phyloP scores from a whole-genome alignment of 108 stramenopile species.

The Licmophora abbreviata region DNA sequence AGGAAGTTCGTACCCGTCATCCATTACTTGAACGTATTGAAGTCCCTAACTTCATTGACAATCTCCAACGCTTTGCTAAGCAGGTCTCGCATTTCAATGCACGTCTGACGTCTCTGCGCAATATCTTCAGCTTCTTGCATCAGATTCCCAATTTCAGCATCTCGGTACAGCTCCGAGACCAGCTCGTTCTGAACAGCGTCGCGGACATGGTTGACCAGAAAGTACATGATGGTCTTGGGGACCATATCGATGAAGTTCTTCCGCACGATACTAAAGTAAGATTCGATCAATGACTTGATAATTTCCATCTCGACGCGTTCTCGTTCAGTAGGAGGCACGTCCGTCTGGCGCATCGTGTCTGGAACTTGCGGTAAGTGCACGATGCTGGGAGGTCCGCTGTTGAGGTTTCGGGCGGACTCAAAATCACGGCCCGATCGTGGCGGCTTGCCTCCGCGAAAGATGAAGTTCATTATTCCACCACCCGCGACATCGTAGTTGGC shows the following conservation, averaged over 20 bases:
- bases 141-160: constrained; percentile 67
- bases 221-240: constrained; percentile 99
- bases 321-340: constrained; percentile 81
- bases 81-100: constrained; percentile 88
- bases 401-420: constrained; percentile 4
- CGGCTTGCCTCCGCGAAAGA: constrained; percentile 67
- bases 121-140: constrained; percentile 90
- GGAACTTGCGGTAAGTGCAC: constrained; percentile 92
- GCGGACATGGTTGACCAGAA: constrained; percentile 92
- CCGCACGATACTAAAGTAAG: constrained; percentile 93
- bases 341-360: constrained; percentile 88
- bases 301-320: constrained; percentile 91
- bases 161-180: constrained; percentile 89
- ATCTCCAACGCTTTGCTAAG: constrained; percentile 89
- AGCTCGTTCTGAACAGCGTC: constrained; percentile 95
- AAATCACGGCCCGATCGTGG: constrained; percentile 10
- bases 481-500: constrained; percentile 16
- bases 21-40: constrained; percentile 51
- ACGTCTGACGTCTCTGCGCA: constrained; percentile 78
- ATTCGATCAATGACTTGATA: constrained; percentile 91
- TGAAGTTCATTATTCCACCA: constrained; percentile 88
- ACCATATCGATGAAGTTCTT: constrained; percentile 97
- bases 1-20: too few relatives aligned
- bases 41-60: constrained; percentile 94
- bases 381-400: constrained; percentile 55